Evolutionary conservation across 1,284 basidiomycete genomes (phyloP), one percentile per base, ranked within the genome.

Genomic region (Austroboletus niveus): DNA sequence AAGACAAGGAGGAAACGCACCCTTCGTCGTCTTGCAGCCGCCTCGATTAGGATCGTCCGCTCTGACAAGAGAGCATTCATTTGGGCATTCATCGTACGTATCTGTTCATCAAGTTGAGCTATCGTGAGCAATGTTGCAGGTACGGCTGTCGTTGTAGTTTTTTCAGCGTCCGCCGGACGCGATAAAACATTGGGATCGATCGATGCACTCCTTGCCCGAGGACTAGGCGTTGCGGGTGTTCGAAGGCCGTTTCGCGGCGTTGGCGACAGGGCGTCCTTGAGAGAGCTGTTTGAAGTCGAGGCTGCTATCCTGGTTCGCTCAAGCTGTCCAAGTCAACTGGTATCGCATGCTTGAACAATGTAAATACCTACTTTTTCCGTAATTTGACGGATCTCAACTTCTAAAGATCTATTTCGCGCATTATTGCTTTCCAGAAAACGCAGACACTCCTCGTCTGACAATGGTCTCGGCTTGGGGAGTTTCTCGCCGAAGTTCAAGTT

Each of bases 341-440:
- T 20, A 9, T 14, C 8, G 17, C 45, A 36, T 12, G 7, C n/a
- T 29, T 20, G 3, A 0, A 10, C 38, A 20, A 27, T 15, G 27
- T 2, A 24, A 29, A 52, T 22, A 55, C 72, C 24, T 51, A 79
- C 81, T 60, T 62, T 69, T 50, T 65, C 63, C 5, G 66, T 60
- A 30, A 82, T 64, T 32, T 56, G 57, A 41, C 69, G 69, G 39
- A 83, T 69, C 57, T 82, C 80, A 9, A 65, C 51, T 50, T 80
- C 78, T 51, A 83, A 57, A 9, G 64, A 62, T 47, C 69, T 71
- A 53, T 82, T 81, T 42, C 73, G 68, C 11, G 68, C 60, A 17
- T 63, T 61, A 14, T 72, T 74, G 43, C 68, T 60, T 38, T 75
- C 71, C 27, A 79, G 57, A 20, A 76, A 64, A 12, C 65, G 62